A percentile compares a stretch with the other conserved stretches of the same genome.
Conservation (phyloP, 176 grass and related monocot species). For the Bonia amplexicaulis region DNA sequence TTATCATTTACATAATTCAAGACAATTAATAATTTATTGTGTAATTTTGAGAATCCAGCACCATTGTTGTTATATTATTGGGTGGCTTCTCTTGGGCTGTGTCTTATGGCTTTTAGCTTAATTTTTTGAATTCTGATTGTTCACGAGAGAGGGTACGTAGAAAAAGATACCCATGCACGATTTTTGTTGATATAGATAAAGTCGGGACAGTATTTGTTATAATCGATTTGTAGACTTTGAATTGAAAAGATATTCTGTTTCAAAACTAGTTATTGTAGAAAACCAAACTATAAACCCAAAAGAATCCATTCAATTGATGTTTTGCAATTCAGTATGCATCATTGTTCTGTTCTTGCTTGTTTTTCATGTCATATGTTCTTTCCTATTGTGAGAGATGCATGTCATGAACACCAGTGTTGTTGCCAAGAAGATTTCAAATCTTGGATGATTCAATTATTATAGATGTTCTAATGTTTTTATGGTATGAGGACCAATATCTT, state of each 20-base stretch:
- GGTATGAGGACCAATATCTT: not conserved
- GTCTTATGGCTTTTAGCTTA: too few relatives aligned
- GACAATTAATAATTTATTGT: conserved; percentile 43
- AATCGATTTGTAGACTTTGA: too few relatives aligned
- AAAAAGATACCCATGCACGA: too few relatives aligned
- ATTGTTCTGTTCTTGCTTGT: not conserved
- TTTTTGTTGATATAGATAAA: too few relatives aligned
- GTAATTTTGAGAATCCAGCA: conserved; percentile 40
- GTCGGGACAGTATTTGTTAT: rapidly evolving
- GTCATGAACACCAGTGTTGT: not conserved
- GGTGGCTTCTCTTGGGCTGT: too few relatives aligned
- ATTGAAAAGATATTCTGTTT: too few relatives aligned
- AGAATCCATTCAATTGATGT: too few relatives aligned
- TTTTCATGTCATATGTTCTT: not conserved
- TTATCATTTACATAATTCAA: conserved; percentile 46
- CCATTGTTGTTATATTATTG: not conserved
- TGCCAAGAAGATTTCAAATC: not conserved
- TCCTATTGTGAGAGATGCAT: not conserved
- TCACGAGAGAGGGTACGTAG: too few relatives aligned
- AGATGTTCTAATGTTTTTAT: not conserved
- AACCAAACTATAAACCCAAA: too few relatives aligned
- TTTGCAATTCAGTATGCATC: not conserved
- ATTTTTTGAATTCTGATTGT: too few relatives aligned
- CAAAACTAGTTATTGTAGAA: too few relatives aligned
- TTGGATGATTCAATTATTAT: not conserved